A percentile compares a stretch with the other conserved stretches of the same genome.
Evolutionary conservation across 768 basidiomycete species (phyloP).

Genomic region (Boletellus ananas): DNA sequence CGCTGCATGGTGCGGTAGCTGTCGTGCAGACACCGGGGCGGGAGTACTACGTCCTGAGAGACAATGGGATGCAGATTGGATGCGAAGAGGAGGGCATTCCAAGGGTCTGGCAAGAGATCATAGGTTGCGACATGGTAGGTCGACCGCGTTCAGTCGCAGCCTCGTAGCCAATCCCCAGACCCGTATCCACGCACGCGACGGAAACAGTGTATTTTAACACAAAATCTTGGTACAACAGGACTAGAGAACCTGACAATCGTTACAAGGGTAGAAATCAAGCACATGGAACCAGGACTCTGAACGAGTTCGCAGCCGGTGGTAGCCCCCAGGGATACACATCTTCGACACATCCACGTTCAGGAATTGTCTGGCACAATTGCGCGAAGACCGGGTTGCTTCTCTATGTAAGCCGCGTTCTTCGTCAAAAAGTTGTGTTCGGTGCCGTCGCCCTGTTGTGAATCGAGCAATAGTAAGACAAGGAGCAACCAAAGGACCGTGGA

Average conservation of each 20-base stretch:
- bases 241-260: background rate
- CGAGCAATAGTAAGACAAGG: background rate
- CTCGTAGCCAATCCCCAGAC: background rate
- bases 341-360: background rate
- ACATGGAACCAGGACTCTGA: background rate
- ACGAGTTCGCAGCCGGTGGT: too few species aligned
- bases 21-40: slow-evolving; percentile 65
- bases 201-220: background rate
- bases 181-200: background rate
- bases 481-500: background rate
- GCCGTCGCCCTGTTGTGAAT: slow-evolving; percentile 25
- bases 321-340: too few species aligned
- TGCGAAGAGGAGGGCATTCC: slow-evolving; percentile 71
- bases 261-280: background rate
- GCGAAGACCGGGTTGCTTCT: slow-evolving; percentile 14
- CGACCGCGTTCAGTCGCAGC: background rate
- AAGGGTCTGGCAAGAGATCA: slow-evolving; percentile 54
- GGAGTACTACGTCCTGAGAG: slow-evolving; percentile 65
- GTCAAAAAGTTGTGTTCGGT: slow-evolving; percentile 14
- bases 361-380: slow-evolving; percentile 4
- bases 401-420: slow-evolving; percentile 15
- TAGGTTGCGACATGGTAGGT: slow-evolving; percentile 43
- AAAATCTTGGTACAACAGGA: too few species aligned
- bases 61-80: slow-evolving; percentile 77
- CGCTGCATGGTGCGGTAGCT: slow-evolving; percentile 62